Base-by-base conservation (phyloP, 75 land plant genomes). In the Selaginella tamariscina region DNA sequence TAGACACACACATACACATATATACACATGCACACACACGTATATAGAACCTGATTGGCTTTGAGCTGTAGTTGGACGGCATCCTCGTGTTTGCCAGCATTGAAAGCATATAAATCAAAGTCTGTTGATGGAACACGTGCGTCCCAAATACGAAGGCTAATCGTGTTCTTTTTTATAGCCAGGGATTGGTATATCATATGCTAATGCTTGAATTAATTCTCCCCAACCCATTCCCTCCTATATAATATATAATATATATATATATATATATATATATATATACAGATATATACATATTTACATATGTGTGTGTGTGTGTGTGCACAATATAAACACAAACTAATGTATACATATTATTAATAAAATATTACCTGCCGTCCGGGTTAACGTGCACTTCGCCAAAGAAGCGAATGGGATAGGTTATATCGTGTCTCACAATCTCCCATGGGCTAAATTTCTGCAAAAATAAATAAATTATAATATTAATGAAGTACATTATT, bases 101-200 rank as follows among this genome's bases (percentile, higher is more conserved):
- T 90, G 29, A 90, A 90, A 31, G 84, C 76, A 72, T 81, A 83
- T 5, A 90, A 49, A 69, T 87, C 74, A 62, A 90, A 87, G 72
- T 90, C 86, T 67, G 75, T 65, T 29, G 96, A 69, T 59, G 74
- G 1, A 30, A 84, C 91, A 75, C 84, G 87, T 56, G 96, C 91
- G 33, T 87, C 91, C 68, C 68, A 67, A 20, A 67, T 33, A 1
- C 68, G 68, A 20, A 67, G 68, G 56, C 68, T 67, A n/a, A 78
- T 89, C 24, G 98, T 93, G 68, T 93, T 93, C 72, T 82, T 86
- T 55, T 69, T 80, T 77, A 65, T 86, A 93, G 68, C 98, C 98
- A 60, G 98, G 98, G 71, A 93, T 93, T 30, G 98, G 98, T 0
- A 89, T 82, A 86, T 89, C 98, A 84, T 89, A 93, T 8, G 98